These are phyloP conservation scores for Rhizophora apiculata DNA, from an alignment of 345 rosid species.

Conservation along the genomic window DNA sequence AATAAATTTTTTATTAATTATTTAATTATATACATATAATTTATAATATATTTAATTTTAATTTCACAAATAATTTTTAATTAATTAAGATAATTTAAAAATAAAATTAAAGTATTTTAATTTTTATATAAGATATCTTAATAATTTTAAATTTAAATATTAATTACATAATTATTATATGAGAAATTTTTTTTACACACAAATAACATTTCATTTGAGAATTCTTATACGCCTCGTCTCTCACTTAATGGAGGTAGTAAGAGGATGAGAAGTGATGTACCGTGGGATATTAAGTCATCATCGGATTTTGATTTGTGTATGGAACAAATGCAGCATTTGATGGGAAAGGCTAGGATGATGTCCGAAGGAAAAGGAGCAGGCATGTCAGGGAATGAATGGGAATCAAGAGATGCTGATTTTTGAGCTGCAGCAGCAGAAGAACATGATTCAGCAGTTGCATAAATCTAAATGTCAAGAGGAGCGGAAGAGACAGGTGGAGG, in stretches of 20 bases:
- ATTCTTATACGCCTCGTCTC: constrained; percentile 28
- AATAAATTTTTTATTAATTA: no score
- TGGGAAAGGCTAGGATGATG: constrained; percentile 49
- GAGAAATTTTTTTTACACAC: no score
- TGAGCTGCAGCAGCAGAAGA: constrained; percentile 51
- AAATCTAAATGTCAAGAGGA: constrained; percentile 57
- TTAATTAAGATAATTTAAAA: no score
- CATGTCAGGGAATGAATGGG: constrained; percentile 36
- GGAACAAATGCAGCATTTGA: constrained; percentile 45
- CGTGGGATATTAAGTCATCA: constrained; percentile 45
- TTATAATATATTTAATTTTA: no score
- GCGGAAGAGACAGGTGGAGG: constrained; percentile 46
- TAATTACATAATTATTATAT: no score
- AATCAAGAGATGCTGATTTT: constrained; percentile 48
- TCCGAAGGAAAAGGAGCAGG: constrained; percentile 49
- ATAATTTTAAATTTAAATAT: no score
- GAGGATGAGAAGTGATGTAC: constrained; percentile 60
- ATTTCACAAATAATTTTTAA: no score
- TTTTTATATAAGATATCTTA: no score
- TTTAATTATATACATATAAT: no score
- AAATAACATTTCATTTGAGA: no score
- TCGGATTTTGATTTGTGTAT: constrained; percentile 41
- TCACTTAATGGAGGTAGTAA: constrained; percentile 50
- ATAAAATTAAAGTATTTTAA: no score
- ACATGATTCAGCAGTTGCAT: constrained; percentile 52